Percentiles rank a stretch among this genome's conserved stretches.
Conservation (phyloP, 345 rosid genomes). For the Gossypium herbaceum region DNA sequence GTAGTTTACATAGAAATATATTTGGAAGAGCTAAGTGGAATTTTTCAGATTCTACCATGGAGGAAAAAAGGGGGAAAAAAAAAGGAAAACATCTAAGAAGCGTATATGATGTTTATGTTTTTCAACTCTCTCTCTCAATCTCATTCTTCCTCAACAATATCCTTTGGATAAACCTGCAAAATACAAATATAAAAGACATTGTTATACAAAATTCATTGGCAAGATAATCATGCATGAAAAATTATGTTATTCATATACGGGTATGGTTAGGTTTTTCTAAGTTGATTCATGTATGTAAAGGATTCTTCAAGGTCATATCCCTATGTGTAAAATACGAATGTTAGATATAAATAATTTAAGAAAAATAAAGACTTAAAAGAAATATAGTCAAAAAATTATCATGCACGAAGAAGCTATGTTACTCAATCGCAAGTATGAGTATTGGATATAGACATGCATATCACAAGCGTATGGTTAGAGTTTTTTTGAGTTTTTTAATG, state of each 20-base stretch:
- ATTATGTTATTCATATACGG: not conserved
- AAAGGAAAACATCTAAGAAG: not conserved
- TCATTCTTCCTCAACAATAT: not conserved
- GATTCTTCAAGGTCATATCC: no score
- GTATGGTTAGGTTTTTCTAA: not conserved
- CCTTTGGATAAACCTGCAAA: constrained; percentile 28
- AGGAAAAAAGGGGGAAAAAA: not conserved
- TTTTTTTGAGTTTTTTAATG: no score
- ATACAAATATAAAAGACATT: not conserved
- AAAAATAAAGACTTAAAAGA: no score
- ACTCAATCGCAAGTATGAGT: no score
- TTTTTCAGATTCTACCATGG: no score
- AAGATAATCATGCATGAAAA: not conserved
- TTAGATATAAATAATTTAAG: no score
- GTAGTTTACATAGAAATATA: not conserved
- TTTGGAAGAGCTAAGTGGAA: not conserved
- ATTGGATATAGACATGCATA: no score
- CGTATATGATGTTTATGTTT: not conserved
- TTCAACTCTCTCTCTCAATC: not conserved
- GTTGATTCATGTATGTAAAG: no score
- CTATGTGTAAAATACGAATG: no score
- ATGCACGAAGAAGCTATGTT: not conserved
- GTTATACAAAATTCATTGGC: not conserved
- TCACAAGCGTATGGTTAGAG: no score
- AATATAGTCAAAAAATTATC: not conserved